Evolutionary conservation across 768 basidiomycete species (phyloP).

Genomic region (Lactarius akahatsu): DNA sequence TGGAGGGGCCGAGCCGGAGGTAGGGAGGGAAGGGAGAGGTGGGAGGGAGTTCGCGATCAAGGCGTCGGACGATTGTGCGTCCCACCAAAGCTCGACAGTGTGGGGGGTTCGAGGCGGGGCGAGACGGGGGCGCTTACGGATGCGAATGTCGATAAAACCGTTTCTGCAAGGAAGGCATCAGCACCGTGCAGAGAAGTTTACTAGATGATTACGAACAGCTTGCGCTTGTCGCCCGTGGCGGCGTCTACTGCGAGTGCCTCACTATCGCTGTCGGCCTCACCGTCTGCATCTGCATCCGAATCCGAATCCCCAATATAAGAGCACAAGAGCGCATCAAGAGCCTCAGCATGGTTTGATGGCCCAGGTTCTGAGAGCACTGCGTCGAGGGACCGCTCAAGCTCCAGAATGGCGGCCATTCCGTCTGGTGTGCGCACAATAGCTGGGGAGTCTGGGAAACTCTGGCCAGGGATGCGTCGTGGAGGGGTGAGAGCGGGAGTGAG

Average conservation of each 20-base stretch:
- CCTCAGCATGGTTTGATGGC: conserved; percentile 10
- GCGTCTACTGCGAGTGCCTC: conserved; percentile 34
- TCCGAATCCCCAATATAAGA: conserved; percentile 28
- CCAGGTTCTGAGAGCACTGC: conserved; percentile 27
- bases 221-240: conserved; percentile 61
- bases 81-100: conserved; percentile 30
- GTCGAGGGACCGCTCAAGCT: conserved; percentile 56
- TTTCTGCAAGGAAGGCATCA: conserved; percentile 30
- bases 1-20: conserved; percentile 29
- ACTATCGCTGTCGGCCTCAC: conserved; percentile 35
- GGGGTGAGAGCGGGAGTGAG: conserved; percentile 28
- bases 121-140: conserved; percentile 62
- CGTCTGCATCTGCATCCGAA: conserved; percentile 33
- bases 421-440: conserved; percentile 69
- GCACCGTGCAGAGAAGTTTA: not conserved
- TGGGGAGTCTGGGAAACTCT: conserved; percentile 61
- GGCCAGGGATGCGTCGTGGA: conserved; percentile 39
- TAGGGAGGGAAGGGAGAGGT: conserved; percentile 27
- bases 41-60: conserved; percentile 29
- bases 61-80: conserved; percentile 26
- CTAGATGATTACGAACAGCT: conserved; percentile 40
- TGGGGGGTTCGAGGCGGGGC: conserved; percentile 30
- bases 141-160: conserved; percentile 42
- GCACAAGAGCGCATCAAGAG: conserved; percentile 5
- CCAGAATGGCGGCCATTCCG: conserved; percentile 68